Conservation (phyloP, 2,329 filamentous ascomycete species). For the Trichoderma sp. region DNA sequence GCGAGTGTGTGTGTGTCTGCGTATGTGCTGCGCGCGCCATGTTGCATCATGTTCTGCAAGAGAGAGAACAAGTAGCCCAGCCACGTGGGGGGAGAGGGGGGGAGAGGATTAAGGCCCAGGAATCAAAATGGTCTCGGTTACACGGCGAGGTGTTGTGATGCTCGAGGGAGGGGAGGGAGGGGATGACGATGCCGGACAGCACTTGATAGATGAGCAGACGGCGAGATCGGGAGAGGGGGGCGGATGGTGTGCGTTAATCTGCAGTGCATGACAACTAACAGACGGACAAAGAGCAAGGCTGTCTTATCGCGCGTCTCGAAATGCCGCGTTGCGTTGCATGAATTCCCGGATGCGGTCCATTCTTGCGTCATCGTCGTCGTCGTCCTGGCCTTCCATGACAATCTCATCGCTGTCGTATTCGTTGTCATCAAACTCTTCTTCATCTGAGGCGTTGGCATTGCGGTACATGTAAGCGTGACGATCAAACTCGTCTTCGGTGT, state of each 20-base stretch:
- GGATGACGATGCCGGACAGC: background rate
- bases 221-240: background rate
- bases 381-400: constrained; percentile 37
- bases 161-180: background rate
- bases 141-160: background rate
- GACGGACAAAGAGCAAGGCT: background rate
- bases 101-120: background rate
- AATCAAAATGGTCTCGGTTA: background rate
- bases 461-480: constrained; percentile 55
- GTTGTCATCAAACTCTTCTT: constrained; percentile 52
- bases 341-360: constrained; percentile 41
- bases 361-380: constrained; percentile 37
- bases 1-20: background rate
- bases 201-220: background rate
- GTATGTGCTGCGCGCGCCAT: background rate
- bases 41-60: background rate
- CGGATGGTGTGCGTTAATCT: background rate
- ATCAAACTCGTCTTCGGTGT: constrained; percentile 58
- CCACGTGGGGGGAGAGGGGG: background rate
- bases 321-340: constrained; percentile 35
- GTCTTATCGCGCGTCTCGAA: constrained; percentile 4
- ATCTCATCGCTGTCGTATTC: constrained; percentile 39
- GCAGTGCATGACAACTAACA: background rate
- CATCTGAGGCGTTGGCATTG: constrained; percentile 52
- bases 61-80: background rate